Evolutionary conservation across 2,329 filamentous ascomycete genomes (phyloP), one percentile per base, ranked within the genome.

Genomic region (Fusarium chuoi): DNA sequence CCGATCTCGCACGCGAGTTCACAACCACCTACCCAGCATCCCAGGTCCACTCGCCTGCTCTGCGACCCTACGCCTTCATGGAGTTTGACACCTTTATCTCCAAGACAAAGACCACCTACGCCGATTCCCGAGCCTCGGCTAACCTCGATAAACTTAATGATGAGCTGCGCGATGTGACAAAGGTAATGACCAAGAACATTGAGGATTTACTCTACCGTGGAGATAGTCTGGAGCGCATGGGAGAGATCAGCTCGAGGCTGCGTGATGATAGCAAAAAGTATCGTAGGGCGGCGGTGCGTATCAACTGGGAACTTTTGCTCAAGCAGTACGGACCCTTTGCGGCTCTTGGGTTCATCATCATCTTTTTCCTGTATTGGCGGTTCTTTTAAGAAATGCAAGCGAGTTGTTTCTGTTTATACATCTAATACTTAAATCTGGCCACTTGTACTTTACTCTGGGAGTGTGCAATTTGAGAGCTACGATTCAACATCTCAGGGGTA

Each of bases 141-240:
- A 98, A 98, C 84, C 89, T 99, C 65, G 94, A 97, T 83, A 95
- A 96, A 84, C 87, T 99, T 75, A 98, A 99, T 81, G 94, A 98
- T 81, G 97, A 99, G 88, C 89, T 99, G 75, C 93, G 95, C 82
- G 96, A 98, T 84, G 97, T 99, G 62, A 98, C 96, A 3, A 95
- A 98, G 85, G 95, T 99, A 80, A 99, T 99, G 97, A 98, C 95
- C 63, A 98, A 98, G 90, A 99, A 99, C 83, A 98, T 99, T 77
- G 96, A 99, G 87, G 96, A 99, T 83, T 85, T 99, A 80, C 86
- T 99, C 60, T 99, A 99, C 82, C 88, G 97, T 71, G 96, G 96
- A 35, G 96, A 99, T 82, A 96, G 92, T 79, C 85, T 99, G 76
- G 96, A 99, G 85, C 90, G 95, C 79, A 99, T 99, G 96, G 96